Conservation (phyloP, 495 filamentous ascomycete genomes). For the Hyaloscypha hepaticicola region DNA sequence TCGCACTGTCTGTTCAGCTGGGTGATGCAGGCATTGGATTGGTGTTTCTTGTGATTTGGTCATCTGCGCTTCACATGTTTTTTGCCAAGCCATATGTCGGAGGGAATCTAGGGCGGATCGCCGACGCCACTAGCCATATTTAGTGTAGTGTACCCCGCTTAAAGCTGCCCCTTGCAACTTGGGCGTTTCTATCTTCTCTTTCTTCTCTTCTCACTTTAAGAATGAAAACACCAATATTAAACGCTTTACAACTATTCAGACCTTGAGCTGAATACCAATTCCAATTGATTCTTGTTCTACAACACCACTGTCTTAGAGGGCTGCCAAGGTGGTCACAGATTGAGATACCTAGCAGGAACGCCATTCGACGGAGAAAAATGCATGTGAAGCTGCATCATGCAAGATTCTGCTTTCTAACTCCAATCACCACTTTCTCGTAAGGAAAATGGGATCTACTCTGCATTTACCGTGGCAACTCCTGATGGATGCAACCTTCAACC, state of each 20-base stretch:
- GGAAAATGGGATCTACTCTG: neutral
- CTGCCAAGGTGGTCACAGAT: neutral
- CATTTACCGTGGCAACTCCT: neutral
- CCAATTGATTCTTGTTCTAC: neutral
- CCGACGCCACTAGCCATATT: neutral
- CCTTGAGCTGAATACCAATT: too few species aligned
- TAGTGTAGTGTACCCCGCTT: slow-evolving; percentile 5
- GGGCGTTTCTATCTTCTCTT: neutral
- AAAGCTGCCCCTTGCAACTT: neutral
- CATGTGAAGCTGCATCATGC: neutral
- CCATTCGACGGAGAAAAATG: neutral
- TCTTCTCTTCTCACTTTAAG: neutral
- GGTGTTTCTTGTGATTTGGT: neutral
- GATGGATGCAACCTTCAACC: slow-evolving; percentile 1
- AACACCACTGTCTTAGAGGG: neutral
- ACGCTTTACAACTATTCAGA: neutral
- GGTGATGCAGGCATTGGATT: neutral
- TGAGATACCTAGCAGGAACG: neutral
- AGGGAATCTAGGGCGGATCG: neutral
- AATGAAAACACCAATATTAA: neutral
- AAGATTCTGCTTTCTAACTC: neutral
- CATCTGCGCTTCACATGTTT: slow-evolving; percentile 20
- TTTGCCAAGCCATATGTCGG: neutral
- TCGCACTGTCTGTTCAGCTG: neutral
- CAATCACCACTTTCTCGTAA: neutral